Percentiles rank a stretch among this genome's conserved stretches.
phyloP scores from a whole-genome alignment of 495 filamentous ascomycete genomes.

The Tirmania nivea region DNA sequence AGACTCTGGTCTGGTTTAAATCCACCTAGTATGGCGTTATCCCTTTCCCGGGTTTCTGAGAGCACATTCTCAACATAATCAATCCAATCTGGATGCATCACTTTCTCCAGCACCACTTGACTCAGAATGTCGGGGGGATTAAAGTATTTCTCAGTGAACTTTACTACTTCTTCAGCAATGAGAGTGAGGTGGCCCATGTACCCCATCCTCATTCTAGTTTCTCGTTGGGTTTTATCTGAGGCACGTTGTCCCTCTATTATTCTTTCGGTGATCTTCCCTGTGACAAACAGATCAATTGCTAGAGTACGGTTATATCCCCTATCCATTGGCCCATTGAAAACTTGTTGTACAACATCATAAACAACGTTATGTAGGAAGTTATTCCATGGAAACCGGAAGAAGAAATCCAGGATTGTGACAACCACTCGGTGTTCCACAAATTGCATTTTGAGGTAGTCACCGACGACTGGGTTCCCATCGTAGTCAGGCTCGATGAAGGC shows the following conservation, averaged over 20 bases:
- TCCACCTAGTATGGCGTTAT: conserved; percentile 95
- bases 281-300: conserved; percentile 83
- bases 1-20: conserved; percentile 74
- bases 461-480: conserved; percentile 73
- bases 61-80: conserved; percentile 89
- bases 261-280: conserved; percentile 66
- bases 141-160: conserved; percentile 76
- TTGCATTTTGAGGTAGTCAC: conserved; percentile 87
- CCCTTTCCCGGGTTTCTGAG: conserved; percentile 80
- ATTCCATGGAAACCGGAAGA: conserved; percentile 98
- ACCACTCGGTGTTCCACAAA: conserved; percentile 90
- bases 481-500: conserved; percentile 34
- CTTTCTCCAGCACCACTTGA: conserved; percentile 63
- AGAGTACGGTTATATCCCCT: conserved; percentile 79
- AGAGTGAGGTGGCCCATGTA: conserved; percentile 98
- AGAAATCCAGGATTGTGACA: conserved; percentile 91
- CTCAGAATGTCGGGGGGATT: conserved; percentile 60
- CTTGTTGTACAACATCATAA: conserved; percentile 96
- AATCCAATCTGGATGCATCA: conserved; percentile 73
- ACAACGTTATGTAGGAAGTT: conserved; percentile 99
- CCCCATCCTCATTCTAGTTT: conserved; percentile 73
- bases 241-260: conserved; percentile 77
- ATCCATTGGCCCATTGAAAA: conserved; percentile 97
- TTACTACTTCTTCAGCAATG: conserved; percentile 95
- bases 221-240: conserved; percentile 61